A percentile compares a stretch with the other conserved stretches of the same genome.
Evolutionary conservation across 2,329 filamentous ascomycete genomes (phyloP).

Genomic region (Paraconiothyrium sp.): DNA sequence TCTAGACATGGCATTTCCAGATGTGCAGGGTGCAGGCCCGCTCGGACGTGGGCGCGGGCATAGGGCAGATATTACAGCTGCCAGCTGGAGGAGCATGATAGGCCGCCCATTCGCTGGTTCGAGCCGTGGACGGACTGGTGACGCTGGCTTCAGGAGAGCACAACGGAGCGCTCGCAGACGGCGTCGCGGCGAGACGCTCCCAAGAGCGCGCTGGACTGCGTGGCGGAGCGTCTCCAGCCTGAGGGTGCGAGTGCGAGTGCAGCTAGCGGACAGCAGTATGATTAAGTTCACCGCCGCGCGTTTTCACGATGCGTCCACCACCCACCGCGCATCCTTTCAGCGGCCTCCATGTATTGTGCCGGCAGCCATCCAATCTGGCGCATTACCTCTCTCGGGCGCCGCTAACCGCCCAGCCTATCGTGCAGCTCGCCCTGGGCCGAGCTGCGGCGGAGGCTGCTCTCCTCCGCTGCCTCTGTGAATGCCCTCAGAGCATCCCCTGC

Average conservation of each 20-base stretch:
- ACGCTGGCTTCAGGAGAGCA: conserved; percentile 33
- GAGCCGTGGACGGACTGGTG: conserved; percentile 21
- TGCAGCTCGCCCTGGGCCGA: conserved; percentile 28
- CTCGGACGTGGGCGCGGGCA: conserved; percentile 29
- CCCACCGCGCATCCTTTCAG: conserved; percentile 32
- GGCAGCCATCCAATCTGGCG: conserved; percentile 37
- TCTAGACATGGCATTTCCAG: conserved; percentile 22
- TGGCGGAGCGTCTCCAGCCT: conserved; percentile 20
- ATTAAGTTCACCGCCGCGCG: conserved; percentile 15
- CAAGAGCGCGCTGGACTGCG: conserved; percentile 15
- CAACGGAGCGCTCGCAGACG: conserved; percentile 4
- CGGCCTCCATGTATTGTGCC: conserved; percentile 39
- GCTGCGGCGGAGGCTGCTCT: conserved; percentile 35
- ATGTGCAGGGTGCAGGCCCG: conserved; percentile 24
- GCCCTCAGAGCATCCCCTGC: conserved; percentile 41
- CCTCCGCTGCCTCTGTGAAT: conserved; percentile 30
- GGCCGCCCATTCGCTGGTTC: conserved; percentile 31
- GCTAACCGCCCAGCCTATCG: conserved; percentile 30
- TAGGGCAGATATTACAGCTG: conserved; percentile 34
- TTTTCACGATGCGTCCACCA: conserved; percentile 23
- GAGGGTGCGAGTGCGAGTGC: background rate
- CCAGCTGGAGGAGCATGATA: conserved; percentile 24
- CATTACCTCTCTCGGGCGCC: conserved; percentile 24
- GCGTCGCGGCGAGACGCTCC: background rate
- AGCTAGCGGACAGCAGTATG: conserved; percentile 31